Evolutionary conservation across 2,329 filamentous ascomycete genomes (phyloP).

Genomic region (Scleromitrula shiraiana): DNA sequence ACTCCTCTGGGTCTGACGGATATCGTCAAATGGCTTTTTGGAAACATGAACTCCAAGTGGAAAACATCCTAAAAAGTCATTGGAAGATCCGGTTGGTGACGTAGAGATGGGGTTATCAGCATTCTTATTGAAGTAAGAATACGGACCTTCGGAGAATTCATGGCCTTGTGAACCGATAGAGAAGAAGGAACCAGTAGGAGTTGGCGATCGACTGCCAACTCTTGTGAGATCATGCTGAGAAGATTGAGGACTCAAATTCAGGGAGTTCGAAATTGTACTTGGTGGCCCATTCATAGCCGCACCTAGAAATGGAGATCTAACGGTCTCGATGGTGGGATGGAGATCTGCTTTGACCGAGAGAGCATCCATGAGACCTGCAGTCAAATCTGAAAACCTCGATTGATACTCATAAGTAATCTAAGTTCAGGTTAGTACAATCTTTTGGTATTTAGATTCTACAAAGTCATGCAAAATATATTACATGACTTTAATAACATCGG

Average conservation of each 20-base stretch:
- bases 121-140: neutral
- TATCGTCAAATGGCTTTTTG: conserved; percentile 35
- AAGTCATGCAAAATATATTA: no score
- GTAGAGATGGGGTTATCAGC: conserved; percentile 30
- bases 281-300: neutral
- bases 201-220: conserved; percentile 4
- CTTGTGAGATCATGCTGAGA: neutral
- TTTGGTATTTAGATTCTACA: neutral
- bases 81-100: conserved; percentile 32
- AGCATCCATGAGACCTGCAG: neutral
- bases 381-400: neutral
- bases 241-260: neutral
- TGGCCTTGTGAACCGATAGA: neutral
- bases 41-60: conserved; percentile 37
- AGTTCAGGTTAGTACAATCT: neutral
- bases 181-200: conserved; percentile 1
- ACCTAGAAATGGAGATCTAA: neutral
- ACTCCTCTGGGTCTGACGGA: conserved; percentile 36
- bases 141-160: conserved; percentile 5
- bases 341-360: conserved; percentile 6
- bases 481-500: no score
- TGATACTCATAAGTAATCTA: conserved; percentile 6
- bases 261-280: neutral
- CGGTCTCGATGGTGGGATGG: neutral
- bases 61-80: conserved; percentile 37